Percentiles rank a stretch among this genome's conserved stretches.
Evolutionary conservation across 2,329 filamentous ascomycete genomes (phyloP).

Genomic region (Macrophomina tecta): DNA sequence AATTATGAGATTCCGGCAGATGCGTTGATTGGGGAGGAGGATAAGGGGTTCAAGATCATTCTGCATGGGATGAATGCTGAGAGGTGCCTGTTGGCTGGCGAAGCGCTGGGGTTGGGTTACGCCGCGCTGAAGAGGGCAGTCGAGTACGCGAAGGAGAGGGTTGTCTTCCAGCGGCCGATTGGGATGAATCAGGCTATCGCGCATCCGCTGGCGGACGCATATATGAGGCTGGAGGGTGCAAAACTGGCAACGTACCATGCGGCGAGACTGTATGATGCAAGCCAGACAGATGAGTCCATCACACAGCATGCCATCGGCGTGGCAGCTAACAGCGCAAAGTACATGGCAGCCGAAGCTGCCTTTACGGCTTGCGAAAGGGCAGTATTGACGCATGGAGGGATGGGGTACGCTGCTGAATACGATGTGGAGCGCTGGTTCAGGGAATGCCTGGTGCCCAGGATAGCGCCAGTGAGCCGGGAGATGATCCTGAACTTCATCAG

Average conservation of each 20-base stretch:
- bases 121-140: constrained; percentile 58
- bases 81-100: constrained; percentile 65
- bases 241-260: constrained; percentile 68
- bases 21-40: constrained; percentile 72
- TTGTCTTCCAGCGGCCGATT: constrained; percentile 63
- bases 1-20: constrained; percentile 71
- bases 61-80: constrained; percentile 59
- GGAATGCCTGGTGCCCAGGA: constrained; percentile 64
- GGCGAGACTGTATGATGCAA: constrained; percentile 62
- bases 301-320: constrained; percentile 57
- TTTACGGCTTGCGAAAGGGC: constrained; percentile 66
- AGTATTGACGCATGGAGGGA: constrained; percentile 63
- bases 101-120: constrained; percentile 81
- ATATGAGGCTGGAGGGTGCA: constrained; percentile 67
- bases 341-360: constrained; percentile 65
- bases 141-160: constrained; percentile 55
- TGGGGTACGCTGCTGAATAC: constrained; percentile 69
- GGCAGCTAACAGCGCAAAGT: constrained; percentile 64
- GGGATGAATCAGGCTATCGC: constrained; percentile 66
- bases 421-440: constrained; percentile 66
- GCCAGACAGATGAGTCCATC: constrained; percentile 45
- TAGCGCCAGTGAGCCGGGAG: constrained; percentile 67
- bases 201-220: constrained; percentile 64
- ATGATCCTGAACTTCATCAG: constrained; percentile 79
- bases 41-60: constrained; percentile 76